Base-by-base conservation (phyloP, 768 basidiomycete genomes). In the Mycena pura region DNA sequence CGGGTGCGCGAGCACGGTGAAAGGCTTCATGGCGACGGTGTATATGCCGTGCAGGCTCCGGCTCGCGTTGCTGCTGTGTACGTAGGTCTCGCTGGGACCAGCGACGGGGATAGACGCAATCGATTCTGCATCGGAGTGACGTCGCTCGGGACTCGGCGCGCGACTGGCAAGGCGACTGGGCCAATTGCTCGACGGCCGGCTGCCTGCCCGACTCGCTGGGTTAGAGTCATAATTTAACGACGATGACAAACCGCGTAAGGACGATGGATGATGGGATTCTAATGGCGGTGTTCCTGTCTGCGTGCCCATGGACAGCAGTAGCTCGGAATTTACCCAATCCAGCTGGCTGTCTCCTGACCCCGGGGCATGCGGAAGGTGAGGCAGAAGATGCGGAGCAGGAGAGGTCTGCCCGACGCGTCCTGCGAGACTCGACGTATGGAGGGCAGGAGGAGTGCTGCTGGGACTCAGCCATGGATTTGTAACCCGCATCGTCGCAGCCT, bases 291-390 rank as follows among this genome's bases (percentile, higher is more conserved):
- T 1, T 71, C 69, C 15, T 77, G 68, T 22, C 73, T 72, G 2
- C 27, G n/a, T n/a, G n/a, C n/a, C n/a, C n/a, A 91, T 77, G 2
- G 88, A 89, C 15, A 89, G 78, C 48, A 95, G 77, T 3, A 96
- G 82, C 75, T 95, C 95, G 6, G 91, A 91, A 73, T 95, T 93
- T 57, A 93, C 85, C 87, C 90, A 93, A 51, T 92, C 88, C 51
- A 92, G 79, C 3, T 86, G 82, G 55, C 75, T 74, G 40, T 75
- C 66, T 50, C 77, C 80, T 21, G 83, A 71, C 15, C 76, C 79
- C 19, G 82, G 85, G 13, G 69, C 77, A 40, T 81, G 80, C 2
- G 85, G 83, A 9, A 83, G 74, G 43, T 81, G 79, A 2, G 76
- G 76, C 58, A 75, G 74, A 40, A 66, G 64, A 60, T 78, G 76